phyloP scores from a whole-genome alignment of 2,329 filamentous ascomycete species.

The Talaromyces sp. region DNA sequence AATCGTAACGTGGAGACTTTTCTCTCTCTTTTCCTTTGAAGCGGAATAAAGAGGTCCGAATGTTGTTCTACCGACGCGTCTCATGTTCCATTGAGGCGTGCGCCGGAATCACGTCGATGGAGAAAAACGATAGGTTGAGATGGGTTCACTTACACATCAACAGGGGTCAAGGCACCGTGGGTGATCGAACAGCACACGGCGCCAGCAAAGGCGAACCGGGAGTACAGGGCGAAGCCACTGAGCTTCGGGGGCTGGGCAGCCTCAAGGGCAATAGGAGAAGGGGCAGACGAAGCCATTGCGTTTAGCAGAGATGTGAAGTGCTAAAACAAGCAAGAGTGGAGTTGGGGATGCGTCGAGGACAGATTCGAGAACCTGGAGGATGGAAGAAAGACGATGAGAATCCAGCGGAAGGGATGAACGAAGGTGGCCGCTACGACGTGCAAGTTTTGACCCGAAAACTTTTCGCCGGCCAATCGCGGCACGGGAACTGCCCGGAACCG shows the following conservation, averaged over 20 bases:
- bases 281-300: slow-evolving; percentile 17
- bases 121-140: not conserved
- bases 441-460: slow-evolving; percentile 11
- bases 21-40: not conserved
- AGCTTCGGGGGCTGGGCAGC: slow-evolving; percentile 49
- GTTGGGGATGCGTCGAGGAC: not conserved
- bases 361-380: not conserved
- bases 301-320: slow-evolving; percentile 14
- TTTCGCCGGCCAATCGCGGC: slow-evolving; percentile 12
- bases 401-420: not conserved
- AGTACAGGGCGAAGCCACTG: slow-evolving; percentile 72
- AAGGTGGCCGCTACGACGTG: not conserved
- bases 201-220: slow-evolving; percentile 93
- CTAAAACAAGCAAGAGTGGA: slow-evolving; percentile 10
- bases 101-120: not conserved
- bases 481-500: slow-evolving; percentile 3
- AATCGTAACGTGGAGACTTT: slow-evolving; percentile 8
- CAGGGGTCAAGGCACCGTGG: slow-evolving; percentile 92
- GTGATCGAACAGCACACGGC: slow-evolving; percentile 98
- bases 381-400: not conserved
- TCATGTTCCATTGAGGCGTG: not conserved
- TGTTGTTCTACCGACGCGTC: not conserved
- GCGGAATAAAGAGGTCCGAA: not conserved
- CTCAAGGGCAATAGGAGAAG: slow-evolving; percentile 19
- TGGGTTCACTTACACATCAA: slow-evolving; percentile 84